A percentile compares a stretch with the other conserved stretches of the same genome.
These are phyloP conservation scores for Ceratonia siliqua DNA, from an alignment of 306 rosid genomes.

Conservation along the genomic window DNA sequence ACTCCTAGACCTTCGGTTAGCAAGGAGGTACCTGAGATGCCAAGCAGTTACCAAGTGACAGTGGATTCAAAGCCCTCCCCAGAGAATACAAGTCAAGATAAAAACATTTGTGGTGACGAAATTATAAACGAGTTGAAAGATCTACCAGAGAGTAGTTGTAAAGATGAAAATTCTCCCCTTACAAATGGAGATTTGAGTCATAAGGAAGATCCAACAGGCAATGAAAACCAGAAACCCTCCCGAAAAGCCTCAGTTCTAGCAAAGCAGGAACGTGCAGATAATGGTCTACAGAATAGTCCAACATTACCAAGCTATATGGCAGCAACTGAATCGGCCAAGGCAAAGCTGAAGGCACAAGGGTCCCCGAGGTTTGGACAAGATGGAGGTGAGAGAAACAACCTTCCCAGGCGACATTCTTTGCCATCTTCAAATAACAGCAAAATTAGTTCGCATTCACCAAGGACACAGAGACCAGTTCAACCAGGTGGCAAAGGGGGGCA, in stretches of 20 bases:
- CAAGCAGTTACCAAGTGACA: slow-evolving; percentile 46
- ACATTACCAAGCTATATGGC: slow-evolving; percentile 93
- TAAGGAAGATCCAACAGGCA: slow-evolving; percentile 64
- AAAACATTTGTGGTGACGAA: slow-evolving; percentile 46
- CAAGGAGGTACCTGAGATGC: slow-evolving; percentile 51
- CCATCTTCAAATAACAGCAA: slow-evolving; percentile 76
- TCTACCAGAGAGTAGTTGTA: slow-evolving; percentile 48
- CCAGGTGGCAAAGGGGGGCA: slow-evolving; percentile 71
- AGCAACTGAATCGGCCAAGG: slow-evolving; percentile 97
- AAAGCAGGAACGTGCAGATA: slow-evolving; percentile 80
- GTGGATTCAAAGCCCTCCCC: slow-evolving; percentile 50
- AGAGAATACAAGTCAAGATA: slow-evolving; percentile 59
- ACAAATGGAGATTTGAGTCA: slow-evolving; percentile 61
- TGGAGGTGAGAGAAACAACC: slow-evolving; percentile 54
- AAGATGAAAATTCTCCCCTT: slow-evolving; percentile 51
- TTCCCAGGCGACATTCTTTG: slow-evolving; percentile 79
- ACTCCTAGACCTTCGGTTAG: slow-evolving; percentile 47
- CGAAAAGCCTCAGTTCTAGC: slow-evolving; percentile 57
- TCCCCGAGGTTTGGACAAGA: slow-evolving; percentile 85
- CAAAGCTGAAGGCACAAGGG: slow-evolving; percentile 94
- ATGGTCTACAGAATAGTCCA: slow-evolving; percentile 73
- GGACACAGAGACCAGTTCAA: slow-evolving; percentile 78
- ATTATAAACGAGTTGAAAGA: slow-evolving; percentile 44
- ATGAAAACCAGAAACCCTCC: slow-evolving; percentile 73
- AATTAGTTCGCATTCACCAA: slow-evolving; percentile 87